Base-by-base conservation (phyloP, 129 eudicot genomes). In the Flaveria bidentis region DNA sequence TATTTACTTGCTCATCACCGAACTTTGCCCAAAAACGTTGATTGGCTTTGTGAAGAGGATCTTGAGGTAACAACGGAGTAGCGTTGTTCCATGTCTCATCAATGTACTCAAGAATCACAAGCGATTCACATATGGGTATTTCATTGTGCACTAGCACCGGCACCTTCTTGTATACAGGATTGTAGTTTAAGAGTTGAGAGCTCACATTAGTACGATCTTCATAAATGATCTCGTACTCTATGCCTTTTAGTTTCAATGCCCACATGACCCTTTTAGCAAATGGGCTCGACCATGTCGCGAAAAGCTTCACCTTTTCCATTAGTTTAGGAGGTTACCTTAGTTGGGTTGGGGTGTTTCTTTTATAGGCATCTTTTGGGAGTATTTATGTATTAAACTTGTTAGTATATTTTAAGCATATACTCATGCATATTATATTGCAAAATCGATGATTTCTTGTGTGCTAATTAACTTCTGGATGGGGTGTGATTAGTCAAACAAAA, bases 11-110 rank as follows among this genome's bases (percentile, higher is more conserved):
- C 0, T 84, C 88, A 16, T 88, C 93, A 2, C 71, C 61, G 26
- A 84, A 86, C 73, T 86, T 86, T 18, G 88, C 93, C 88, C 88
- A 88, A n/a, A 86, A 88, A 67, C 90, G 88, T 44, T 86, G 84
- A 47, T 33, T 70, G 80, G 90, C 90, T 82, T n/a, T 82, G 18
- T 61, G 77, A 46, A 72, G 56, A 14, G 90, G 87, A 74, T 84
- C 85, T 20, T 80, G 42, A 44, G 93, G 87, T 53, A 88, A 76
- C 5, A 86, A 69, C 2, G 87, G 85, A 53, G 20, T 52, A 44
- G 17, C 6, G 28, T 82, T 76, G 69, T 86, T 86, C 93, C 93
- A 88, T 33, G 83, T 81, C 71, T 83, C 90, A 14, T 88, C 88
- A 2, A 84, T 74, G 77, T 86, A 89, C 66, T 86, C 87, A 7